A percentile compares a stretch with the other conserved stretches of the same genome.
Evolutionary conservation across 116 monocot genomes (phyloP).

Genomic region (Posidonia oceanica): DNA sequence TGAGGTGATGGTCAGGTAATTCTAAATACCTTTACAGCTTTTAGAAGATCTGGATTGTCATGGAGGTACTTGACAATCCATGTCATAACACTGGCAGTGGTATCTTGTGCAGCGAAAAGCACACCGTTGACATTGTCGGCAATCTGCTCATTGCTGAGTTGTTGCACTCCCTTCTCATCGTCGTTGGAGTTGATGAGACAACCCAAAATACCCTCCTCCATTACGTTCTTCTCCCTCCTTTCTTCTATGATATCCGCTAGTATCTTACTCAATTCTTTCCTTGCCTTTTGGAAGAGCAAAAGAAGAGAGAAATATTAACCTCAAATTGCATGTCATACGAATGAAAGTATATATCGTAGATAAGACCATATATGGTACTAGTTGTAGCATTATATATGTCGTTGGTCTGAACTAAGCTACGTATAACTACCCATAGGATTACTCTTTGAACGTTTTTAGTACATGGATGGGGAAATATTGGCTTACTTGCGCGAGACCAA

Average conservation of each 20-base stretch:
- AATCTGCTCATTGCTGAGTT: slow-evolving; percentile 53
- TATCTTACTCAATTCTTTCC: slow-evolving; percentile 37
- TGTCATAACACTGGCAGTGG: slow-evolving; percentile 71
- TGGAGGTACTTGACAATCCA: slow-evolving; percentile 85
- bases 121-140: slow-evolving; percentile 84
- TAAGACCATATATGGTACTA: too few species aligned
- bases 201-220: slow-evolving; percentile 42
- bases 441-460: too few species aligned
- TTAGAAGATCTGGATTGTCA: slow-evolving; percentile 51
- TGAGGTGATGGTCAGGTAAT: too few species aligned
- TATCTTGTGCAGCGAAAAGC: slow-evolving; percentile 85
- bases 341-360: too few species aligned
- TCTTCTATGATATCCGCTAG: slow-evolving; percentile 48
- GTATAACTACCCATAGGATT: too few species aligned
- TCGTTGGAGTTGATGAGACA: slow-evolving; percentile 28
- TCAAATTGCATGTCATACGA: too few species aligned
- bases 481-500: too few species aligned
- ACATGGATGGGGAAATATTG: too few species aligned
- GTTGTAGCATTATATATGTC: too few species aligned
- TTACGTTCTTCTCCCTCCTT: slow-evolving; percentile 29
- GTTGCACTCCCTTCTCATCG: slow-evolving; percentile 14
- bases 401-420: too few species aligned
- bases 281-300: slow-evolving; percentile 26
- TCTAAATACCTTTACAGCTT: slow-evolving; percentile 41
- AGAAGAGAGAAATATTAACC: neutral